These are phyloP conservation scores for Calocybe gangraenosa DNA, from an alignment of 768 basidiomycete genomes.

Conservation along the genomic window DNA sequence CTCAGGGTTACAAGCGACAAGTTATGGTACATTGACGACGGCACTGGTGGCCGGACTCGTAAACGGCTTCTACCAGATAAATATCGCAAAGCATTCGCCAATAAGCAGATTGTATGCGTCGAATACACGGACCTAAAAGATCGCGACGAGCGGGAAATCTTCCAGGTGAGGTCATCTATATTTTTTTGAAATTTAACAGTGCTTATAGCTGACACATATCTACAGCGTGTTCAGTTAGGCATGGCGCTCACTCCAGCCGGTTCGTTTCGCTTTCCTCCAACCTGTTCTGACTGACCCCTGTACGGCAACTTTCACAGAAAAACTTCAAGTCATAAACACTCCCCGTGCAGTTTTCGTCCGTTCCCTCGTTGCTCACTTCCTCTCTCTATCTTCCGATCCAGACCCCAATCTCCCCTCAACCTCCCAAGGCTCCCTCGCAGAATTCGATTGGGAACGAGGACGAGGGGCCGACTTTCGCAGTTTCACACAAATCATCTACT, in stretches of 20 bases:
- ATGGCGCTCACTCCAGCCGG: slow-evolving; percentile 58
- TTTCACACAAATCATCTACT: slow-evolving; percentile 49
- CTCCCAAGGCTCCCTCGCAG: not conserved
- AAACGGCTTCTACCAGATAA: slow-evolving; percentile 39
- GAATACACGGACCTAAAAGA: slow-evolving; percentile 64
- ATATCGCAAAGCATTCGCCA: slow-evolving; percentile 56
- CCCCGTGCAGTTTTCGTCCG: slow-evolving; percentile 58
- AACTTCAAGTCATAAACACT: slow-evolving; percentile 61
- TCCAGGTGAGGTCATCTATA: slow-evolving; percentile 44
- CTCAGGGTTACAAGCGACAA: slow-evolving; percentile 38
- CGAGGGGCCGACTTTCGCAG: slow-evolving; percentile 59
- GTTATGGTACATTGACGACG: slow-evolving; percentile 42
- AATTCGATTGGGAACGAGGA: slow-evolving; percentile 36
- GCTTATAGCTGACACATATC: not conserved
- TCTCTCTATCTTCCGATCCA: slow-evolving; percentile 39
- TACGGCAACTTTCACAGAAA: slow-evolving; percentile 37
- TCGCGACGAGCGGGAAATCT: slow-evolving; percentile 60
- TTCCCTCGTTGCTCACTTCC: slow-evolving; percentile 42
- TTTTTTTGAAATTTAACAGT: too few species aligned
- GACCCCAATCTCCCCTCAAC: slow-evolving; percentile 26
- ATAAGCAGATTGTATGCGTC: slow-evolving; percentile 79
- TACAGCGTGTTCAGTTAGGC: slow-evolving; percentile 71
- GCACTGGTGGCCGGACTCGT: not conserved
- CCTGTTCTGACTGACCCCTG: too few species aligned
- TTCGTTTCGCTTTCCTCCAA: too few species aligned